Evolutionary conservation across 1,139 yeast genomes (phyloP).

Genomic region (Hyphopichia khmerensis): DNA sequence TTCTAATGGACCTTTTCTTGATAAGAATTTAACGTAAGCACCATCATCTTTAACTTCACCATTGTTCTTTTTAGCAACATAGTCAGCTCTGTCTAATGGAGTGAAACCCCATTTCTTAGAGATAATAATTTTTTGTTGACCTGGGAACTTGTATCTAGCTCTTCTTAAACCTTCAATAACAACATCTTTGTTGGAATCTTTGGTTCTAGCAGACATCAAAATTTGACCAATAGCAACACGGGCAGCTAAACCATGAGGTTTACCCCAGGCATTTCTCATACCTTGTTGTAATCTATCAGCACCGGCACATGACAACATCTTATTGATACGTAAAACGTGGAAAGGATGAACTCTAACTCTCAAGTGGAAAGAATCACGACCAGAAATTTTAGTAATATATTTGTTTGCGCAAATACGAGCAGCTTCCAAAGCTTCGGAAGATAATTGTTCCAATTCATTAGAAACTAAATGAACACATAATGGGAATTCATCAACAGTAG

Average conservation of each 20-base stretch:
- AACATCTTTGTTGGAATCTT: slow-evolving; percentile 95
- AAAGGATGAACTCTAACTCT: slow-evolving; percentile 99
- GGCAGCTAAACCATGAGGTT: slow-evolving; percentile 99
- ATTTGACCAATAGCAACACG: slow-evolving; percentile 99
- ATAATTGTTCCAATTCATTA: slow-evolving; percentile 98
- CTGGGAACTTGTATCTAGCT: slow-evolving; percentile 99
- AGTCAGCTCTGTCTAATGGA: slow-evolving; percentile 95
- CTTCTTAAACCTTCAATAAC: slow-evolving; percentile 99
- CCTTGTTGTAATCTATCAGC: slow-evolving; percentile 99
- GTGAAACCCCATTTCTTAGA: slow-evolving; percentile 99
- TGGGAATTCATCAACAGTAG: slow-evolving; percentile 99
- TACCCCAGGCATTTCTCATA: slow-evolving; percentile 99
- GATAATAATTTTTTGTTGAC: slow-evolving; percentile 98
- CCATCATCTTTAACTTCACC: slow-evolving; percentile 99
- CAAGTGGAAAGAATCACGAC: slow-evolving; percentile 99
- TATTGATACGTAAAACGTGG: slow-evolving; percentile 99
- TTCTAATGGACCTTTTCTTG: slow-evolving; percentile 94
- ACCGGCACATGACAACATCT: slow-evolving; percentile 99
- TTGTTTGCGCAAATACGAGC: slow-evolving; percentile 99
- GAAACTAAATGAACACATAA: slow-evolving; percentile 98
- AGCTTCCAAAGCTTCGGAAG: slow-evolving; percentile 99
- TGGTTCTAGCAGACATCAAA: slow-evolving; percentile 97
- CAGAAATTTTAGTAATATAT: slow-evolving; percentile 95
- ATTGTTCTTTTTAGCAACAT: slow-evolving; percentile 88
- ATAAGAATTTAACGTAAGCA: slow-evolving; percentile 98